phyloP scores from a whole-genome alignment of 495 filamentous ascomycete species.

The Durotheca rogersii region DNA sequence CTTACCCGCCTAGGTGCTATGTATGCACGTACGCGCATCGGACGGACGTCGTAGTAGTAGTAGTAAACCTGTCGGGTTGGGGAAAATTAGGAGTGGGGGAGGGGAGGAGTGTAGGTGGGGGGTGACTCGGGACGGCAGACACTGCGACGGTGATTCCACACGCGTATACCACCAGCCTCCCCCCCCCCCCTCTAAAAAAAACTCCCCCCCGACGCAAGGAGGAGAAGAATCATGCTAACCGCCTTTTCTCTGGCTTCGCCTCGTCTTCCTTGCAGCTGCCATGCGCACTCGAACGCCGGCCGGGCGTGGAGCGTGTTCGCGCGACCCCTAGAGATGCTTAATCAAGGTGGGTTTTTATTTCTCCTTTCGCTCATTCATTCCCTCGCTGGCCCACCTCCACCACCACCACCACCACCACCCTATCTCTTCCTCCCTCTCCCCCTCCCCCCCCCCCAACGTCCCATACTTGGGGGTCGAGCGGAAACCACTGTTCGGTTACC shows the following conservation, averaged over 20 bases:
- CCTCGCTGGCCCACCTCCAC: too few species aligned
- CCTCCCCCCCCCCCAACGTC: background rate
- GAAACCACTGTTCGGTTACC: background rate
- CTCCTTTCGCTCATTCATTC: too few species aligned
- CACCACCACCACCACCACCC: background rate
- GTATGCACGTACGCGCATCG: constrained; percentile 51
- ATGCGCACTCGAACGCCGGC: constrained; percentile 55
- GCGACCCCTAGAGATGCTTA: constrained; percentile 58
- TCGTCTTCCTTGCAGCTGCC: constrained; percentile 46
- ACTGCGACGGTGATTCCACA: too few species aligned
- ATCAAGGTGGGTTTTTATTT: constrained; percentile 41
- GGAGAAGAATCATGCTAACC: constrained; percentile 8
- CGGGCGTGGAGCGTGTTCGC: constrained; percentile 57
- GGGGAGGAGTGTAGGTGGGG: background rate
- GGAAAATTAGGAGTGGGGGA: background rate
- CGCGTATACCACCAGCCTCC: too few species aligned
- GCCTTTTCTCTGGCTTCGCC: too few species aligned
- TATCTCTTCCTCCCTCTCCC: background rate
- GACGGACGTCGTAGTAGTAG: too few species aligned
- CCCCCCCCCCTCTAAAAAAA: background rate
- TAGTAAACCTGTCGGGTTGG: constrained; percentile 33
- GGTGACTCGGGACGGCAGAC: background rate
- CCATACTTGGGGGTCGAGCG: constrained; percentile 5
- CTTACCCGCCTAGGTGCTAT: too few species aligned
- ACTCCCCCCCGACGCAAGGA: background rate